Percentiles rank a stretch among this genome's conserved stretches.
phyloP scores from a whole-genome alignment of 2,329 filamentous ascomycete species.

The Alternaria alternata region DNA sequence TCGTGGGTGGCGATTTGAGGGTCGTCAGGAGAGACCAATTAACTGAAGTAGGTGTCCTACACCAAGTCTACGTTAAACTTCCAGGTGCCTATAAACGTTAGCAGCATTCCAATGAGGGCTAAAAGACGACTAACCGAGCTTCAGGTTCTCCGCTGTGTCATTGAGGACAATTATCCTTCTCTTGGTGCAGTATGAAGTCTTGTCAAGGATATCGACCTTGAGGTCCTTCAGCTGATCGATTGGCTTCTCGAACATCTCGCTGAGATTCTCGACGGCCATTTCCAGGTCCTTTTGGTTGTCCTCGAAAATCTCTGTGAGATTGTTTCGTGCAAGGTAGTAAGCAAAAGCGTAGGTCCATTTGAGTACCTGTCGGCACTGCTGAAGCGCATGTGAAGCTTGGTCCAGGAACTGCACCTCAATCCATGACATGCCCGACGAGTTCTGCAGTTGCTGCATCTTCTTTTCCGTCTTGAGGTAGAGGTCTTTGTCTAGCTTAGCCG shows the following conservation, averaged over 20 bases:
- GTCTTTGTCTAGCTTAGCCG: constrained; percentile 94
- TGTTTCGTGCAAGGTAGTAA: constrained; percentile 95
- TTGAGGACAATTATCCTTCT: constrained; percentile 87
- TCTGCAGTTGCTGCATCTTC: constrained; percentile 98
- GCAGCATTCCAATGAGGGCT: neutral
- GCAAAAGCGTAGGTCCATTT: constrained; percentile 99
- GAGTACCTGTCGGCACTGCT: constrained; percentile 95
- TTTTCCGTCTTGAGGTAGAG: constrained; percentile 96
- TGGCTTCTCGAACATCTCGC: constrained; percentile 99
- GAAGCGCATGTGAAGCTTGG: constrained; percentile 88
- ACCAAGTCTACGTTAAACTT: constrained; percentile 42
- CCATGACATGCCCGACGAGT: constrained; percentile 95
- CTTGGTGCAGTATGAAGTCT: constrained; percentile 96
- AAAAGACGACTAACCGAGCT: constrained; percentile 67
- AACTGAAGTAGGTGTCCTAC: constrained; percentile 11
- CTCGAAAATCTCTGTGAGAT: constrained; percentile 95
- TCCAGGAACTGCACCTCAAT: constrained; percentile 98
- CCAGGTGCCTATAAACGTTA: constrained; percentile 39
- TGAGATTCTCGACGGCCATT: constrained; percentile 94
- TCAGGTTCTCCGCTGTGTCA: constrained; percentile 91
- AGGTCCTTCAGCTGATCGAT: constrained; percentile 83
- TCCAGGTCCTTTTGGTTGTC: constrained; percentile 98
- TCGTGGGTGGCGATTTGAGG: neutral
- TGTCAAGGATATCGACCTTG: constrained; percentile 98
- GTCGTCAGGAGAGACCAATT: neutral